These are phyloP conservation scores for Cryptococcus depauperatus DNA, from an alignment of 1,284 basidiomycete species.

Conservation along the genomic window DNA sequence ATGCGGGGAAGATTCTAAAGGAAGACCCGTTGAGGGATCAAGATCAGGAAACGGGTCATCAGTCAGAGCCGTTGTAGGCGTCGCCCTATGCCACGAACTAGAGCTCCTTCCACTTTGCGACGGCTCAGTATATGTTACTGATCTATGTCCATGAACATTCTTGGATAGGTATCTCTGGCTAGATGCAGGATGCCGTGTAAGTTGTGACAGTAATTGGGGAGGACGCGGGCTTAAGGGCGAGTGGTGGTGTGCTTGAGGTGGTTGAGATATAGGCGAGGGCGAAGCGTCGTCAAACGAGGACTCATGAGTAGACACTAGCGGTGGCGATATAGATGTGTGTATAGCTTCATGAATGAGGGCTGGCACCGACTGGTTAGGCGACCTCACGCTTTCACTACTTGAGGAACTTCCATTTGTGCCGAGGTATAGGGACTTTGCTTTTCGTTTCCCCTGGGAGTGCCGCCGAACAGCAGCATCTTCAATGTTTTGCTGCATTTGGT, in stretches of 20 bases:
- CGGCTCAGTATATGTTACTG: not conserved
- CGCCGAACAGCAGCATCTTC: conserved; percentile 5
- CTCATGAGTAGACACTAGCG: conserved; percentile 16
- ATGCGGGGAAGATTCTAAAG: conserved; percentile 9
- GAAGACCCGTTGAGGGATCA: conserved; percentile 37
- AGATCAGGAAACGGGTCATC: conserved; percentile 36
- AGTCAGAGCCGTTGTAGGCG: conserved; percentile 10
- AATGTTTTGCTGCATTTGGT: not conserved
- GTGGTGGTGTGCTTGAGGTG: conserved; percentile 25
- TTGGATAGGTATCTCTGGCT: conserved; percentile 20
- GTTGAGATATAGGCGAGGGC: conserved; percentile 20
- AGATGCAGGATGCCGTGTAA: conserved; percentile 30
- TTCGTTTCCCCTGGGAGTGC: conserved; percentile 17
- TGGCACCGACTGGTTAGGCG: conserved; percentile 7
- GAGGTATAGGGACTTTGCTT: conserved; percentile 9
- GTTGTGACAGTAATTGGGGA: conserved; percentile 31
- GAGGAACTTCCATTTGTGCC: not conserved
- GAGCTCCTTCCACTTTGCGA: conserved; percentile 14
- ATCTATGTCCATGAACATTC: conserved; percentile 2
- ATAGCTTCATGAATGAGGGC: conserved; percentile 29
- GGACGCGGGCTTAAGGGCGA: conserved; percentile 13
- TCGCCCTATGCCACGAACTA: conserved; percentile 16
- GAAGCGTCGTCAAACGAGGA: conserved; percentile 8
- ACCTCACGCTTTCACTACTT: not conserved
- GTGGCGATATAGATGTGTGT: conserved; percentile 20